Base-by-base conservation (phyloP, 768 basidiomycete genomes). In the Russula sp. region DNA sequence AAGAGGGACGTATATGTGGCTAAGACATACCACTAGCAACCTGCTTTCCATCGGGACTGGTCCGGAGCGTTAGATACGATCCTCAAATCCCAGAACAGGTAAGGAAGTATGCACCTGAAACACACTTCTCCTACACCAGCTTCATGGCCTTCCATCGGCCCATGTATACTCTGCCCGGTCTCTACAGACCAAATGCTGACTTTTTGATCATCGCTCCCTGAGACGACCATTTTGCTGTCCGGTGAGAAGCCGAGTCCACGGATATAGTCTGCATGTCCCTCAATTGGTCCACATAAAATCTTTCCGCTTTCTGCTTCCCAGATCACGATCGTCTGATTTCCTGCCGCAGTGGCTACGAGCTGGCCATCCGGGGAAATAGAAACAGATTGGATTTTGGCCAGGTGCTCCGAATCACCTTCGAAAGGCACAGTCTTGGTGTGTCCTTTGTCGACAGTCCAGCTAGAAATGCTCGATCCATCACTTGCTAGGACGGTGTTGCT, bases 171-270 rank as follows among this genome's bases (percentile, higher is more conserved):
- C 51, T 55, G 32, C 6, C 62, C 62, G 2, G 52, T 59, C 38
- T 64, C 66, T 3, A 56, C 30, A 18, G 57, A 64, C 66, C 66
- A 67, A 26, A 67, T 38, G 46, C 58, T 64, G 24, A 67, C 40
- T 2, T 30, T 67, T 38, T 24, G 57, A 49, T 68, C 67, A 28
- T 62, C 60, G 14, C 67, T 61, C 11, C 68, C 62, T 11, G 68
- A 69, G 10, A 55, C 66, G 30, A 69, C 44, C 44, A 56, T 62
- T 24, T 49, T 55, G n/a, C 68, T 59, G 44, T 69, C 66, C n/a
- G 53, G 42, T 3, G 68, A 67, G 49, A 67, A 67, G 38, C 48
- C 51, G 36, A 69, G 61, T 57, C 53, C 64, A 30, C 1, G 52
- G 24, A 66, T 58, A 22, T 58, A 51, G 20, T 48, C 67, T 1